These are phyloP conservation scores for Monilinia aucupariae DNA, from an alignment of 2,329 filamentous ascomycete species.

Conservation along the genomic window DNA sequence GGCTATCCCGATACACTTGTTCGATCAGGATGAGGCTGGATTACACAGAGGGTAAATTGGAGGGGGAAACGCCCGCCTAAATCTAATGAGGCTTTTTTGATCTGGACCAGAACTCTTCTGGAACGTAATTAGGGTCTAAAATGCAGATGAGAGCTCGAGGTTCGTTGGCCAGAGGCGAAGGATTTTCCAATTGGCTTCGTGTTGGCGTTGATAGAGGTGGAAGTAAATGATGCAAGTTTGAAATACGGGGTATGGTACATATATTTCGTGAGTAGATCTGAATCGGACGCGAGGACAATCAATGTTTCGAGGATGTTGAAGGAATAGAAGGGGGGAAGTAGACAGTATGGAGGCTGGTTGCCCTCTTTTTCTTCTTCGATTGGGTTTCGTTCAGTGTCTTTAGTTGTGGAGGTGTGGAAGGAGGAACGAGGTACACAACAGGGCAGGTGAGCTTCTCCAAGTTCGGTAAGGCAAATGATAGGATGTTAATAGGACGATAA, in stretches of 20 bases:
- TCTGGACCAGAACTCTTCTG: conserved; percentile 3
- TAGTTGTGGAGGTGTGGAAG: conserved; percentile 9
- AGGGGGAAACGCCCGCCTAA: background rate
- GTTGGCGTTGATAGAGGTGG: background rate
- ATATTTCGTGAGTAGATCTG: background rate
- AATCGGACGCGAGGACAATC: background rate
- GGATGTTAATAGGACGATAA: background rate
- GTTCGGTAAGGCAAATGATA: conserved; percentile 14
- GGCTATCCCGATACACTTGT: conserved; percentile 1
- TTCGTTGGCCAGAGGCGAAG: background rate
- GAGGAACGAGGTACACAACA: conserved; percentile 11
- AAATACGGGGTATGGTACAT: background rate
- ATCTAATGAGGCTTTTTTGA: conserved; percentile 9
- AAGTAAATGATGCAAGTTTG: background rate
- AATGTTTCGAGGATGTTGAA: conserved; percentile 2
- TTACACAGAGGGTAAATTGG: conserved; percentile 13
- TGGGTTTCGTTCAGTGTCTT: conserved; percentile 1
- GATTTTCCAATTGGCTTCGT: background rate
- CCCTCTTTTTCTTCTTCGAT: conserved; percentile 1
- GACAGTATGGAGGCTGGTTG: background rate
- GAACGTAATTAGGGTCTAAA: background rate
- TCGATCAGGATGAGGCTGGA: conserved; percentile 7
- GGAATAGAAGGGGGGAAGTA: conserved; percentile 1
- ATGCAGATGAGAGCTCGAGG: background rate
- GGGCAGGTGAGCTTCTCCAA: conserved; percentile 16